phyloP scores from a whole-genome alignment of 2,329 filamentous ascomycete species.

The Calonectria hongkongensis region DNA sequence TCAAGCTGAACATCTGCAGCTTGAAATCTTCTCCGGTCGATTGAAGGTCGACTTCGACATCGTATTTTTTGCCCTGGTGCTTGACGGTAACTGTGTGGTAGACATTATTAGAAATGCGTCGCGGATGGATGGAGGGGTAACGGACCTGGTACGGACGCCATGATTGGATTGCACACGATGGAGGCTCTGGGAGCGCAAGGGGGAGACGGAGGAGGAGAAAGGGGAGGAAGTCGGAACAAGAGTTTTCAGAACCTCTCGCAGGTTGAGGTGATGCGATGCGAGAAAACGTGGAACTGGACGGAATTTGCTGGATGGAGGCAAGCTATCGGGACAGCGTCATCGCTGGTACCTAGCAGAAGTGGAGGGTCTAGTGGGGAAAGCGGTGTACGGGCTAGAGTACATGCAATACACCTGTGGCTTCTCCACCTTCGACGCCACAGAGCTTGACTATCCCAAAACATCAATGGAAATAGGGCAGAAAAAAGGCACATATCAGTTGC shows the following conservation, averaged over 20 bases:
- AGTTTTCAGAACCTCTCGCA: constrained; percentile 30
- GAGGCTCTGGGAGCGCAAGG: constrained; percentile 39
- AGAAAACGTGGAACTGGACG: constrained; percentile 25
- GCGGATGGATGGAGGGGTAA: constrained; percentile 46
- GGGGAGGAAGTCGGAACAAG: constrained; percentile 27
- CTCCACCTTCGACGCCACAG: too few relatives aligned
- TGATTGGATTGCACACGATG: constrained; percentile 59
- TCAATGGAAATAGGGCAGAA: too few relatives aligned
- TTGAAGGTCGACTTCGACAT: constrained; percentile 91
- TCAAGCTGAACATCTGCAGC: constrained; percentile 95
- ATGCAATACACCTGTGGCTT: too few relatives aligned
- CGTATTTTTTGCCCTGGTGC: constrained; percentile 95
- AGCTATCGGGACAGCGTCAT: constrained; percentile 54
- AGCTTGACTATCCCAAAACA: too few relatives aligned
- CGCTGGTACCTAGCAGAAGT: constrained; percentile 57
- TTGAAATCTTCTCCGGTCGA: constrained; percentile 96
- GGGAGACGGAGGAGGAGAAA: constrained; percentile 1
- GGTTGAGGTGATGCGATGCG: constrained; percentile 34
- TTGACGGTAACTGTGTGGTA: constrained; percentile 86
- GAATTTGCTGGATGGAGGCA: constrained; percentile 31
- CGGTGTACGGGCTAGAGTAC: constrained; percentile 45
- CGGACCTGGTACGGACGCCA: constrained; percentile 75
- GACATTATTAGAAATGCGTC: constrained; percentile 44
- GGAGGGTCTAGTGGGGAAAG: constrained; percentile 53
- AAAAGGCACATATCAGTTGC: too few relatives aligned